These are phyloP conservation scores for Rhinocladiella similis DNA, from an alignment of 2,329 filamentous ascomycete genomes.

Conservation along the genomic window DNA sequence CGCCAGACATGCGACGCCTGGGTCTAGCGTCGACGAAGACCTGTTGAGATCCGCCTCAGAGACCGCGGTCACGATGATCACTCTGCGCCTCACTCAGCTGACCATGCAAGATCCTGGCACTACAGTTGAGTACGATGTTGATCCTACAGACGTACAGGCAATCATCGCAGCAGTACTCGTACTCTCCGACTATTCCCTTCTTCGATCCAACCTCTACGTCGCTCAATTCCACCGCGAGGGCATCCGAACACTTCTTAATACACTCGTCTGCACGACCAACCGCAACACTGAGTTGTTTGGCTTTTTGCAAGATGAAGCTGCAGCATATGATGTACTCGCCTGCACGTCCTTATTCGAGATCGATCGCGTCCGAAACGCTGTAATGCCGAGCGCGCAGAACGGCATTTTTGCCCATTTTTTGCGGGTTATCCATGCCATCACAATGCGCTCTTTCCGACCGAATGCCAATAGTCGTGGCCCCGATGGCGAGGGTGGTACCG, in stretches of 20 bases:
- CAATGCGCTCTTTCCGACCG: background rate
- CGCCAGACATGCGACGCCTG: background rate
- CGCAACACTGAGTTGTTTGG: background rate
- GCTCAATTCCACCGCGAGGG: background rate
- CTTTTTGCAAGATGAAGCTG: conserved; percentile 4
- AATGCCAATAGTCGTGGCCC: background rate
- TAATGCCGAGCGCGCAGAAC: conserved; percentile 1
- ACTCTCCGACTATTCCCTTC: conserved; percentile 1
- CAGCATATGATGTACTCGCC: conserved; percentile 6
- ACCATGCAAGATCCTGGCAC: background rate
- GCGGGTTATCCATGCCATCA: background rate
- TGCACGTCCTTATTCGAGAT: conserved; percentile 6
- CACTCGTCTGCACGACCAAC: background rate
- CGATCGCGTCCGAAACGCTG: background rate
- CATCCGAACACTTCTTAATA: background rate
- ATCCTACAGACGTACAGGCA: too few relatives aligned
- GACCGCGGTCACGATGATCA: background rate
- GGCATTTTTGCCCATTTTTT: background rate
- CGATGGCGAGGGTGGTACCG: background rate
- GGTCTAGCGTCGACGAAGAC: background rate
- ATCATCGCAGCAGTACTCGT: background rate
- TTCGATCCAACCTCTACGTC: background rate
- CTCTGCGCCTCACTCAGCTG: background rate
- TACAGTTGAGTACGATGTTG: background rate
- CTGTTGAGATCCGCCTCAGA: background rate